Conservation (phyloP, 2,329 filamentous ascomycete species). For the Cadophora malorum region DNA sequence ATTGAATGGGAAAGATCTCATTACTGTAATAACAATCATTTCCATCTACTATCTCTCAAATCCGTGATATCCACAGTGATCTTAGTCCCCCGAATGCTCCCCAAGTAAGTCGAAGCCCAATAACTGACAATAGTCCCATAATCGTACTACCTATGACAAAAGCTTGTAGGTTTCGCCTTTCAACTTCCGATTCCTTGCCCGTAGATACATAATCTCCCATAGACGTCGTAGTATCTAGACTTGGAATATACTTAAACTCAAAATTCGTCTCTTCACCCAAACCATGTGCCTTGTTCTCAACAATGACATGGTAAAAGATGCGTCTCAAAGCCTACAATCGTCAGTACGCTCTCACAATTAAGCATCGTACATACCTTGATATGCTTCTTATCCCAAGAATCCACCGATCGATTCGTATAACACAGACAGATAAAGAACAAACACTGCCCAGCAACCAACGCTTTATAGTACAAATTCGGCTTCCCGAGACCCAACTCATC, state of each 20-base stretch:
- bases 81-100: conserved; percentile 16
- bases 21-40: conserved; percentile 15
- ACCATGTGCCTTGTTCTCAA: conserved; percentile 65
- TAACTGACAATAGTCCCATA: conserved; percentile 41
- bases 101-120: conserved; percentile 34
- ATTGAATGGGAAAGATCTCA: conserved; percentile 11
- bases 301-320: conserved; percentile 64
- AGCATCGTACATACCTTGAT: conserved; percentile 51
- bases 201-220: conserved; percentile 43
- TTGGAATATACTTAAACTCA: conserved; percentile 74
- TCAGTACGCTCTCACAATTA: background rate
- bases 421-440: conserved; percentile 44
- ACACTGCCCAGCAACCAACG: conserved; percentile 41
- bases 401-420: conserved; percentile 56
- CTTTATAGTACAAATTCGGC: conserved; percentile 39
- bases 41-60: conserved; percentile 1
- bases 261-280: conserved; percentile 69
- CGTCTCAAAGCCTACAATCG: conserved; percentile 27
- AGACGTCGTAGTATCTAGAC: conserved; percentile 51
- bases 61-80: conserved; percentile 8
- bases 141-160: conserved; percentile 50
- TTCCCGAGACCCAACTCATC: conserved; percentile 55
- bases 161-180: conserved; percentile 54
- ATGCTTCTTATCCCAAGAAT: conserved; percentile 53
- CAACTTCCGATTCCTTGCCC: conserved; percentile 47